phyloP scores from a whole-genome alignment of 192 early-diverging fungal species.

The Diversispora epigaea region DNA sequence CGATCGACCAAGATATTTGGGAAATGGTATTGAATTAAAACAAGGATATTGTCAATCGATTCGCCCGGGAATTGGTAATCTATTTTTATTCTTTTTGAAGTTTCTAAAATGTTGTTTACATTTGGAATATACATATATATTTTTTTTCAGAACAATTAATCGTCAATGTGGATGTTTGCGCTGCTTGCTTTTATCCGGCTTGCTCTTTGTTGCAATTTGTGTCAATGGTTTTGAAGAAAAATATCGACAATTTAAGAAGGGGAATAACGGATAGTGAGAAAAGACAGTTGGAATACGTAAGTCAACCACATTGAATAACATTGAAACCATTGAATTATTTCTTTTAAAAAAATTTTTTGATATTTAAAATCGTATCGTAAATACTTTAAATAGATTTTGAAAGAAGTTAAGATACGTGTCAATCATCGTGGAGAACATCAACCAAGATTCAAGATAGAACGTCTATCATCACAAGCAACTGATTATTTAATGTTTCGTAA shows the following conservation, averaged over 20 bases:
- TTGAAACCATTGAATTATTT: neutral
- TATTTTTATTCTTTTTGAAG: neutral
- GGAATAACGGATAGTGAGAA: neutral
- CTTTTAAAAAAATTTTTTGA: neutral
- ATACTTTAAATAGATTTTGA: conserved; percentile 37
- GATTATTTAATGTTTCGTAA: conserved; percentile 68
- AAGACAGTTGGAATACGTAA: conserved; percentile 8
- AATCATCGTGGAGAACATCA: conserved; percentile 65
- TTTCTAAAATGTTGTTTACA: neutral
- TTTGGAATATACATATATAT: neutral
- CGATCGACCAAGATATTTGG: neutral
- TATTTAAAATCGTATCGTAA: neutral
- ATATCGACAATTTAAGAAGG: neutral
- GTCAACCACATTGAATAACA: neutral
- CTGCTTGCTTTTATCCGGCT: neutral
- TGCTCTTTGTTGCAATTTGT: neutral
- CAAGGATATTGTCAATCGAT: conserved; percentile 18
- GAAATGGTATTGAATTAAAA: conserved; percentile 4
- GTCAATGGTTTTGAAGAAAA: neutral
- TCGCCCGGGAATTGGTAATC: neutral
- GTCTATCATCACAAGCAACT: conserved; percentile 67
- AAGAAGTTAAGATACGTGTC: conserved; percentile 54
- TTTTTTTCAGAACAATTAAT: conserved; percentile 12
- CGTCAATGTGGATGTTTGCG: conserved; percentile 22
- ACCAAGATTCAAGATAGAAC: conserved; percentile 70